Conservation (phyloP, 2,329 filamentous ascomycete genomes). For the Penicillium sp. region DNA sequence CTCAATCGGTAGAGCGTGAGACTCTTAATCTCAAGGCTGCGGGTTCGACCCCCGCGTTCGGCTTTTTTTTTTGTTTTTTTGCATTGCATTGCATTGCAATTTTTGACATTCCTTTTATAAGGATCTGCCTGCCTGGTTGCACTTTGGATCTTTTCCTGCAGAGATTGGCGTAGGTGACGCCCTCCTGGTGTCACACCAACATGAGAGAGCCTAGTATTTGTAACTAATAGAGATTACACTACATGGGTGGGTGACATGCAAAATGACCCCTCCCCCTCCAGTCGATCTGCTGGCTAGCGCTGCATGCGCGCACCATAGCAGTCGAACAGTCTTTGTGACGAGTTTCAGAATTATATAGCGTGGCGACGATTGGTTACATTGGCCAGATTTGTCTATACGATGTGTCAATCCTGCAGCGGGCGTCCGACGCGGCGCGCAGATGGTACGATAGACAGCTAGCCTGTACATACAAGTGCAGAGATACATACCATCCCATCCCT, state of each 20-base stretch:
- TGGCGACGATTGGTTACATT: slow-evolving; percentile 1
- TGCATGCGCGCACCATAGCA: slow-evolving; percentile 6
- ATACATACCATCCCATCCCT: too few relatives aligned
- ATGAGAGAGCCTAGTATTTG: too few relatives aligned
- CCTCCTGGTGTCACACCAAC: neutral
- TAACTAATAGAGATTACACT: too few relatives aligned
- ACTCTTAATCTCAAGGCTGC: slow-evolving; percentile 48
- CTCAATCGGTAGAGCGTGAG: slow-evolving; percentile 53
- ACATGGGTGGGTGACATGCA: too few relatives aligned
- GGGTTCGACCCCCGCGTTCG: slow-evolving; percentile 46
- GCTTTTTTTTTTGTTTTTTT: slow-evolving; percentile 19
- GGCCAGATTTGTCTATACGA: slow-evolving; percentile 1
- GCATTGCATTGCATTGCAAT: neutral
- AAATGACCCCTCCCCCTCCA: neutral
- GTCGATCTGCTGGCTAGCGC: slow-evolving; percentile 1
- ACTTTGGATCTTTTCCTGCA: neutral
- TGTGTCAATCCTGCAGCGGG: slow-evolving; percentile 6
- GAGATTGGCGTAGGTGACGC: neutral
- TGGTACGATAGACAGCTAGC: too few relatives aligned
- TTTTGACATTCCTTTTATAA: neutral
- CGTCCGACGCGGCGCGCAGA: neutral
- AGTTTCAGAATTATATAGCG: slow-evolving; percentile 7
- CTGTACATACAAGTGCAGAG: too few relatives aligned
- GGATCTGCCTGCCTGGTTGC: neutral
- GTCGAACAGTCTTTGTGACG: slow-evolving; percentile 3